Evolutionary conservation across 306 rosid genomes (phyloP), one percentile per base, ranked within the genome.

Genomic region (Cyclanthera cordifolia): DNA sequence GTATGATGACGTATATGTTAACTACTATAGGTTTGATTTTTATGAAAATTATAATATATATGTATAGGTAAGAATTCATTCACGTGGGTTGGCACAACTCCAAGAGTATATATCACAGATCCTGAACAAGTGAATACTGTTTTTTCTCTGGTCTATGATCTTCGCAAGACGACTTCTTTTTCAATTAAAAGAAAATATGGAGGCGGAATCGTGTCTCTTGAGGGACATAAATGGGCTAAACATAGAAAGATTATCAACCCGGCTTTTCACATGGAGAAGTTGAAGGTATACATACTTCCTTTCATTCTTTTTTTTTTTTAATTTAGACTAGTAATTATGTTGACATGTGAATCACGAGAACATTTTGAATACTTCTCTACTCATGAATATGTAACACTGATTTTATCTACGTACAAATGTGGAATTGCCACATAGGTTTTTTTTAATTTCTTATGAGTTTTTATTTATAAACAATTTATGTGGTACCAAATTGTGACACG

Each of bases 241-340:
- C 65, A 57, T 2, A 28, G 65, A 57, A 57, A 57, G 6, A 57
- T 57, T 23, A 57, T 57, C 45, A 28, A 57, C 65, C 65, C 23
- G 15, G 65, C 65, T 1, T 57, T 57, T 30, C 65, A 57, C 1
- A 7, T 57, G 14, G 45, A 57, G 14, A 57, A 57, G 23, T 30
- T 57, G 3, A 57, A 57, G 65, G 65, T 57, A 57, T 7, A n/a
- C n/a, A n/a, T 34, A 15, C 10, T 56, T 56, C 0, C 0, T 56
- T 19, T 19, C 24, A 8, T 37, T 37, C 43, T 5, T 17, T 37
- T 37, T 9, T 34, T 34, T 34, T 34, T 5, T n/a, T n/a, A n/a
- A n/a, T n/a, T n/a, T n/a, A n/a, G 30, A 27, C 3, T 27, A 3
- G 2, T 27, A 27, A 27, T 27, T 27, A 27, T n/a, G n/a, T n/a